A percentile compares a stretch with the other conserved stretches of the same genome.
phyloP scores from a whole-genome alignment of 2,329 filamentous ascomycete genomes.

The Curvularia sp. region DNA sequence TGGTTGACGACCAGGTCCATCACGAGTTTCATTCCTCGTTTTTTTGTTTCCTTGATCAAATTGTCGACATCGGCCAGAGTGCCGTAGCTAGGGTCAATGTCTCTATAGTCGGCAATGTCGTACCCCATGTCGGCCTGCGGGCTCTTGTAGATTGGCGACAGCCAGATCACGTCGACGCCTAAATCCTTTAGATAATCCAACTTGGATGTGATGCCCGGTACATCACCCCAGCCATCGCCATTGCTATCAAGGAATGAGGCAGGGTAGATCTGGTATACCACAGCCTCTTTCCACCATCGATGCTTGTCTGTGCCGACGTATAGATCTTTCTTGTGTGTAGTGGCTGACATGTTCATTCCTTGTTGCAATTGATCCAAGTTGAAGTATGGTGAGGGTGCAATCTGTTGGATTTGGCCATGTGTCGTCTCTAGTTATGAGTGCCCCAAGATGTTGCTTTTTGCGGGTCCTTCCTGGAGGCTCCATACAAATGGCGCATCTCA shows the following conservation, averaged over 20 bases:
- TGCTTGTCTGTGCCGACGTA: slow-evolving; percentile 46
- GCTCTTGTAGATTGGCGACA: slow-evolving; percentile 54
- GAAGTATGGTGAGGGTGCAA: background rate
- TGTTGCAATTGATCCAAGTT: background rate
- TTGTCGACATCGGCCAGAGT: slow-evolving; percentile 50
- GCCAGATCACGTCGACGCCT: slow-evolving; percentile 50
- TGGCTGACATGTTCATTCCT: slow-evolving; percentile 10
- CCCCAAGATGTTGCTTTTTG: slow-evolving; percentile 9
- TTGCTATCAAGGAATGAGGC: slow-evolving; percentile 67
- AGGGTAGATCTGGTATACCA: slow-evolving; percentile 66
- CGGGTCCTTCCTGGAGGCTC: slow-evolving; percentile 6
- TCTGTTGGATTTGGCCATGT: background rate
- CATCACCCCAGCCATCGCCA: slow-evolving; percentile 62
- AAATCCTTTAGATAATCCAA: slow-evolving; percentile 63
- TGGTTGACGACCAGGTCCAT: slow-evolving; percentile 54
- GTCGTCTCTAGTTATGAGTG: slow-evolving; percentile 9
- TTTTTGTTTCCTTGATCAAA: slow-evolving; percentile 47
- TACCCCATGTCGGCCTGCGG: slow-evolving; percentile 55
- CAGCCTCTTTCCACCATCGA: slow-evolving; percentile 67
- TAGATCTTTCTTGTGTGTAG: slow-evolving; percentile 27
- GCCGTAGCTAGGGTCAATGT: slow-evolving; percentile 50
- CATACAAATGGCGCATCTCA: slow-evolving; percentile 7
- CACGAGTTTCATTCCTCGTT: slow-evolving; percentile 48
- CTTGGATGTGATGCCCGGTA: slow-evolving; percentile 63
- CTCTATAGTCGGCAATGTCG: slow-evolving; percentile 52